Conservation (phyloP, 305 asterid genomes). For the Fraxinus angustifolia region DNA sequence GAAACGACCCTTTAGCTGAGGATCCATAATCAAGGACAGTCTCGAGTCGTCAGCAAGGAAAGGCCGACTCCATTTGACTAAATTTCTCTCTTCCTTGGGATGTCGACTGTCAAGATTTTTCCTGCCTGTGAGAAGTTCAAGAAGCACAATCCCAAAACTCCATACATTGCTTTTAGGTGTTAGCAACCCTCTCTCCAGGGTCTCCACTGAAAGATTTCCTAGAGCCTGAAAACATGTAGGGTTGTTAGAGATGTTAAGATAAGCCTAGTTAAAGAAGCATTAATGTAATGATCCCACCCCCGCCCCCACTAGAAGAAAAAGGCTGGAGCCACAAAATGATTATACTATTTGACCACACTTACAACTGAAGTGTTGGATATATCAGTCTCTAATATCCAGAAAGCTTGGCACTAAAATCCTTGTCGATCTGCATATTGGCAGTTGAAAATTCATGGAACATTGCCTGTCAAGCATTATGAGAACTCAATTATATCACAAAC, state of each 20-base stretch:
- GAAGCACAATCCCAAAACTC: conserved; percentile 93
- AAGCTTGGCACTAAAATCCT: conserved; percentile 93
- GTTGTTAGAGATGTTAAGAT: background rate
- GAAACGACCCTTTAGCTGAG: conserved; percentile 86
- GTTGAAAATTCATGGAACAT: conserved; percentile 96
- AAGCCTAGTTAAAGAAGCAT: background rate
- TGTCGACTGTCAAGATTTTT: conserved; percentile 73
- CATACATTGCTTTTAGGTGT: conserved; percentile 98
- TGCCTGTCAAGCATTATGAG: conserved; percentile 53
- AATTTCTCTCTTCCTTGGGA: conserved; percentile 84
- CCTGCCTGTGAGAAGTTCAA: conserved; percentile 90
- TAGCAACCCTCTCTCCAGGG: conserved; percentile 76
- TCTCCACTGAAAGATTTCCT: conserved; percentile 87
- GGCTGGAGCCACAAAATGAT: background rate
- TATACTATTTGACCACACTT: conserved; percentile 30
- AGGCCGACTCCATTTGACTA: conserved; percentile 89
- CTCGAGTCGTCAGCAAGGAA: conserved; percentile 84
- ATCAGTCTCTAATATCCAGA: conserved; percentile 90
- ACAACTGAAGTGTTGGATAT: conserved; percentile 70
- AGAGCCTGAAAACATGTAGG: conserved; percentile 52
- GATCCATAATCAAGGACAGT: conserved; percentile 86
- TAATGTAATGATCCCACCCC: background rate
- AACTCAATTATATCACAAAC: conserved; percentile 15
- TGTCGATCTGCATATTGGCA: conserved; percentile 87
- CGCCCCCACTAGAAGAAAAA: background rate